These are phyloP conservation scores for Isochrysis galbana DNA, from an alignment of 78 protist genomes.

Conservation along the genomic window DNA sequence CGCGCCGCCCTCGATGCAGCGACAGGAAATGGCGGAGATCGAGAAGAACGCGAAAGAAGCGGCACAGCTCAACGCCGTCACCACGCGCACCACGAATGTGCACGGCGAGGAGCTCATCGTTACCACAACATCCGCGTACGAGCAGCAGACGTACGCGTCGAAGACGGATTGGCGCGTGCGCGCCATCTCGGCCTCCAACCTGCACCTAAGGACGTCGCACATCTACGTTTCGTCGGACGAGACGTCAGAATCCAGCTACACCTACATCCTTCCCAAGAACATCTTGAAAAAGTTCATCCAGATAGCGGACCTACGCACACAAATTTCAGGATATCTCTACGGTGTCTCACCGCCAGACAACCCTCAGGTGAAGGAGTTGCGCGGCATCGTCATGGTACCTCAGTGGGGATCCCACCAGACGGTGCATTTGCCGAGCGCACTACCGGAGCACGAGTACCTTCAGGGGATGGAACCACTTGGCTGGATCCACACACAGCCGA, in stretches of 20 bases:
- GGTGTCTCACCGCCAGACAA: conserved; percentile 96
- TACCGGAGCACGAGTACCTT: conserved; percentile 93
- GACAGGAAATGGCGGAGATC: conserved; percentile 93
- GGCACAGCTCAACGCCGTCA: conserved; percentile 74
- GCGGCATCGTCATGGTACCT: conserved; percentile 96
- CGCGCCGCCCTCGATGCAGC: conserved; percentile 96
- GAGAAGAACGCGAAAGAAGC: conserved; percentile 90
- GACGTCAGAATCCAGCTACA: conserved; percentile 84
- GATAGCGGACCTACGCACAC: conserved; percentile 96
- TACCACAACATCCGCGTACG: conserved; percentile 90
- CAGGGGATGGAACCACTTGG: conserved; percentile 97
- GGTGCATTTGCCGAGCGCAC: conserved; percentile 83
- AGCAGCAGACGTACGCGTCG: conserved; percentile 81
- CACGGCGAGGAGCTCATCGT: conserved; percentile 96
- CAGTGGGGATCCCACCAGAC: conserved; percentile 96
- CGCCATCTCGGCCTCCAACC: conserved; percentile 95
- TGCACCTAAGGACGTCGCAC: conserved; percentile 95
- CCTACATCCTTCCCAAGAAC: conserved; percentile 98
- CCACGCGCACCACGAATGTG: conserved; percentile 87
- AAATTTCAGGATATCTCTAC: conserved; percentile 93
- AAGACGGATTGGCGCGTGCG: conserved; percentile 99
- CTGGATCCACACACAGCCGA: conserved; percentile 99
- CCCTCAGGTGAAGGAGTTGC: conserved; percentile 96
- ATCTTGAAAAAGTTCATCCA: conserved; percentile 90
- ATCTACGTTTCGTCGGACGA: conserved; percentile 95